Conservation (phyloP, 1,139 yeast species). For the Magnusiomyces fungicola region DNA sequence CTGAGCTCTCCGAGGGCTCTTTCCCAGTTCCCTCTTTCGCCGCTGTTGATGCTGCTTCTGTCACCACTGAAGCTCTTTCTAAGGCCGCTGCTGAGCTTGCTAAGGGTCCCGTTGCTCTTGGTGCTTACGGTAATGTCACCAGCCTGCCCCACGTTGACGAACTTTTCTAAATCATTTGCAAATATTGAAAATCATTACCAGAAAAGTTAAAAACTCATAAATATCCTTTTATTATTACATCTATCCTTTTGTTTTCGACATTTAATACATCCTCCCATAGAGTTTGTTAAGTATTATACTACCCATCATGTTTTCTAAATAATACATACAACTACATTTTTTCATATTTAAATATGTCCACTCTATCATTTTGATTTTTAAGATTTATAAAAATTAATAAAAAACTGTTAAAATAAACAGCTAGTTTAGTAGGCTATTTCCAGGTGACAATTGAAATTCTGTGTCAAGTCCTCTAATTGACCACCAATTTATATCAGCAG, state of each 20-base stretch:
- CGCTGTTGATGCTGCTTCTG: conserved; percentile 31
- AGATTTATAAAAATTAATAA: too few relatives aligned
- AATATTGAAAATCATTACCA: background rate
- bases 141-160: conserved; percentile 87
- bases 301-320: too few relatives aligned
- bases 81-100: conserved; percentile 43
- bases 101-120: conserved; percentile 69
- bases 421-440: too few relatives aligned
- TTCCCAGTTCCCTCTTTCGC: conserved; percentile 16
- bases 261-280: background rate
- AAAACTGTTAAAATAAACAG: too few relatives aligned
- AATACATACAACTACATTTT: too few relatives aligned
- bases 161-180: conserved; percentile 41
- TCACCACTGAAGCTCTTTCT: conserved; percentile 42
- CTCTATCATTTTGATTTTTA: too few relatives aligned
- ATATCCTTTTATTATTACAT: background rate
- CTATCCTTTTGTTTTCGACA: background rate
- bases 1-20: conserved; percentile 35
- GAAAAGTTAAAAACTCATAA: background rate
- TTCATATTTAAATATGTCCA: too few relatives aligned
- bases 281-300: background rate
- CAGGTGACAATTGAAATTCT: too few relatives aligned
- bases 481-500: too few relatives aligned
- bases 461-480: too few relatives aligned
- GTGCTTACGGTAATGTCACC: conserved; percentile 85